These are phyloP conservation scores for Chaetomium tenue DNA, from an alignment of 495 filamentous ascomycete species.

Conservation along the genomic window DNA sequence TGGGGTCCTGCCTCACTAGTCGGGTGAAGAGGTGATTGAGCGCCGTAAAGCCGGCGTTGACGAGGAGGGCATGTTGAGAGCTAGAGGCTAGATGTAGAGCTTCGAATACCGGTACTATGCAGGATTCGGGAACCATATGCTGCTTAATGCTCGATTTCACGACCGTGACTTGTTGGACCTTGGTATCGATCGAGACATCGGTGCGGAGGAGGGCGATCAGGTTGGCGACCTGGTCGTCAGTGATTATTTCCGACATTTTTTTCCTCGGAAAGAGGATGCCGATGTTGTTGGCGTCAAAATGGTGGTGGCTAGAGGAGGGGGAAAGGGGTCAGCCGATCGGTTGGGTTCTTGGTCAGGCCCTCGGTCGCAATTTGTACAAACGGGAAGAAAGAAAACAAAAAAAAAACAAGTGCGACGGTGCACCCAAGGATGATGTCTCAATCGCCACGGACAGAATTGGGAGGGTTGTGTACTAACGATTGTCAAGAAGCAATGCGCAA, in stretches of 20 bases:
- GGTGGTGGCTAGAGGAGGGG: constrained; percentile 15
- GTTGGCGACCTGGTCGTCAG: constrained; percentile 62
- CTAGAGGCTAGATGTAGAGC: constrained; percentile 63
- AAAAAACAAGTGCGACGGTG: constrained; percentile 18
- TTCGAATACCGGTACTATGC: constrained; percentile 70
- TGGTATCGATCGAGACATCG: constrained; percentile 66
- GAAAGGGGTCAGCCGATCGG: constrained; percentile 7
- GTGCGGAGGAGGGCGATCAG: constrained; percentile 66
- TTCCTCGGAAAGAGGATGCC: constrained; percentile 26
- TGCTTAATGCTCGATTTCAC: constrained; percentile 88
- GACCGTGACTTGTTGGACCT: constrained; percentile 65
- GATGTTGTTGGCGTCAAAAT: constrained; percentile 30
- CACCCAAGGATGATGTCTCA: not conserved
- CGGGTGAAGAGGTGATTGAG: constrained; percentile 82
- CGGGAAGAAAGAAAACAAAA: constrained; percentile 34
- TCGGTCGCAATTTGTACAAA: constrained; percentile 17
- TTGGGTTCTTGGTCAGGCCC: constrained; percentile 5
- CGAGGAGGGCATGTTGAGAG: constrained; percentile 67
- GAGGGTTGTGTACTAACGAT: constrained; percentile 2
- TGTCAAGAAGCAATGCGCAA: not conserved
- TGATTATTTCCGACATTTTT: constrained; percentile 55
- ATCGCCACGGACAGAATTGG: not conserved
- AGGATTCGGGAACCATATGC: constrained; percentile 73
- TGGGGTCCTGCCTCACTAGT: constrained; percentile 75
- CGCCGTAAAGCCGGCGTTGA: constrained; percentile 76